Evolutionary conservation across 306 rosid genomes (phyloP), one percentile per base, ranked within the genome.

Genomic region (Inga oerstediana): DNA sequence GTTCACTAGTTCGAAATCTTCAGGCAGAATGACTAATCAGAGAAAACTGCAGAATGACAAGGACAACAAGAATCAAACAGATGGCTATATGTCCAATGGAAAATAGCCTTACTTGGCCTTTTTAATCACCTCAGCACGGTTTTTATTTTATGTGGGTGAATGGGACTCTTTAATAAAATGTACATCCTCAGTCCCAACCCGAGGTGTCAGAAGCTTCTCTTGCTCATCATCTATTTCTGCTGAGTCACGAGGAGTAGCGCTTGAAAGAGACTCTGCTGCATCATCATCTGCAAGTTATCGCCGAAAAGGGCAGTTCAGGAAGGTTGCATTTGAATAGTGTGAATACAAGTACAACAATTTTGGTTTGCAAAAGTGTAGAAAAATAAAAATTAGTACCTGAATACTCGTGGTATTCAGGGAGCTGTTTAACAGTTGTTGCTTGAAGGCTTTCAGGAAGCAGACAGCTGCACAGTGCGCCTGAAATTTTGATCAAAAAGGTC

Each of bases 401-500:
- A 81, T 72, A 88, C 3, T 89, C 92, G 16, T 89, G 97, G 88
- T 88, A 90, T 84, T 95, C 98, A 2, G 97, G 97, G 56, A 85
- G 71, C 58, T 91, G 97, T 90, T 95, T 93, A 88, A 95, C 93
- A 5, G 97, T 77, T 15, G 97, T 85, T 75, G 78, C 93, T 90
- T 93, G 94, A 78, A 95, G 89, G 83, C 92, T 90, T 80, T 95
- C 98, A 39, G 99, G 99, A 72, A 95, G 97, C 74, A 95, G 85
- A 86, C 99, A 95, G 74, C 98, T 90, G 65, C 98, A 93, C 27
- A 95, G 19, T 52, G 97, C 74, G 88, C 98, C 98, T 95, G 91
- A 70, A 77, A 81, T 66, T 88, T 79, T 73, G 65, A 75, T 73
- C 76, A 83, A 85, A 85, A 82, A 70, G 54, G 17, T 7, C 1